Base-by-base conservation (phyloP, 345 rosid species). In the Citrus medica region DNA sequence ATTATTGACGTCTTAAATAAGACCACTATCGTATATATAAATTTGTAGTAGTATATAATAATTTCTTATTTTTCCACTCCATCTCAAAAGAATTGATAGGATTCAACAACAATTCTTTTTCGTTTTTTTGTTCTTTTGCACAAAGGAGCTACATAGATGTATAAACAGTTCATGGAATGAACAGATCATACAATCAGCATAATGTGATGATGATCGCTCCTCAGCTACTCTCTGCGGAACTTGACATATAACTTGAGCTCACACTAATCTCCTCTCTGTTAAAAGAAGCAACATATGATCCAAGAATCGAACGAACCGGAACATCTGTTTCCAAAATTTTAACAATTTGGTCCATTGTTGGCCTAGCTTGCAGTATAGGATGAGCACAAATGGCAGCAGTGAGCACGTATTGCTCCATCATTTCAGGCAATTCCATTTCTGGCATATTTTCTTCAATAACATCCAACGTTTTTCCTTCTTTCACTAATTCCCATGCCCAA, bases 271-370 rank as follows among this genome's bases (percentile, higher is more conserved):
- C 27, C 27, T 74, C 69, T 27, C 42, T 62, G 25, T 30, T 62
- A 28, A 65, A 64, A 74, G 77, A 74, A 74, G 59, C 77, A 28
- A 61, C 38, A 46, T 62, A 74, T 35, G 63, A 40, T 74, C 3
- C 79, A 13, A 76, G 77, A 33, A 14, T 46, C 22, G 82, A 79
- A 27, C 72, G 67, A 69, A 38, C 71, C 16, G 77, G 71, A 40
- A 74, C 17, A 40, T 81, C 67, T 1, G 77, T 60, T 67, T 88
- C 86, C 77, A 88, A 24, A 1, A 79, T 83, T 14, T 81, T 84
- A 33, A 84, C 81, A 40, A 84, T 71, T 74, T 84, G 86, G 66
- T 85, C 85, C 85, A 82, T 85, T 68, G 83, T 77, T 67, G 87
- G 88, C 78, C 88, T 86, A 7, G 80, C 84, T 2, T 74, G 72